Evolutionary conservation across 257 asterid species (phyloP).

Genomic region (Jacaranda mimosifolia): DNA sequence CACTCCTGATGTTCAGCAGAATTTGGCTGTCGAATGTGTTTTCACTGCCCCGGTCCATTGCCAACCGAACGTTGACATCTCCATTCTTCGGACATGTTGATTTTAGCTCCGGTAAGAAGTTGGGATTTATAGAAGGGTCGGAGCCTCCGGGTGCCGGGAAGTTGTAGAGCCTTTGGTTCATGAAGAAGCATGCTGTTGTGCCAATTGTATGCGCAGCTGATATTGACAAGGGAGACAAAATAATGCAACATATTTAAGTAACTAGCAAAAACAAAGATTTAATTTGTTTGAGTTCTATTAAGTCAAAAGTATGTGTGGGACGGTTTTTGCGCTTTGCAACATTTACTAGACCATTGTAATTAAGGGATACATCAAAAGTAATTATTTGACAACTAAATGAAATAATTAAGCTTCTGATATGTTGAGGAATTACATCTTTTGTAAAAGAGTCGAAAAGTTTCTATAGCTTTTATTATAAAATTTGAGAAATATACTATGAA

Average conservation of each 20-base stretch:
- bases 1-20: conserved; percentile 63
- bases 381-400: background rate
- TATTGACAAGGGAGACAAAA: background rate
- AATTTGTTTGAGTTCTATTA: too few relatives aligned
- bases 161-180: conserved; percentile 72
- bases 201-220: conserved; percentile 89
- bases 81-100: conserved; percentile 68
- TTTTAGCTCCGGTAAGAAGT: conserved; percentile 63
- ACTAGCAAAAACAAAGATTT: background rate
- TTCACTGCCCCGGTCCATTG: conserved; percentile 66
- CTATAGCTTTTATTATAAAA: too few relatives aligned
- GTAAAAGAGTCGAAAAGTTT: background rate
- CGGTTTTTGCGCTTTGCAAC: too few relatives aligned
- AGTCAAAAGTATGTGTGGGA: too few relatives aligned
- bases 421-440: background rate
- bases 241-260: background rate
- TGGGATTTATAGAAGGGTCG: conserved; percentile 77
- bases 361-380: too few relatives aligned
- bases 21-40: conserved; percentile 62
- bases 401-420: background rate
- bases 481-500: background rate
- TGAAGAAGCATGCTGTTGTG: conserved; percentile 94
- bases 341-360: background rate
- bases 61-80: conserved; percentile 54
- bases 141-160: conserved; percentile 58